phyloP scores from a whole-genome alignment of 192 early-diverging fungal genomes.

The Coemansia sp. region DNA sequence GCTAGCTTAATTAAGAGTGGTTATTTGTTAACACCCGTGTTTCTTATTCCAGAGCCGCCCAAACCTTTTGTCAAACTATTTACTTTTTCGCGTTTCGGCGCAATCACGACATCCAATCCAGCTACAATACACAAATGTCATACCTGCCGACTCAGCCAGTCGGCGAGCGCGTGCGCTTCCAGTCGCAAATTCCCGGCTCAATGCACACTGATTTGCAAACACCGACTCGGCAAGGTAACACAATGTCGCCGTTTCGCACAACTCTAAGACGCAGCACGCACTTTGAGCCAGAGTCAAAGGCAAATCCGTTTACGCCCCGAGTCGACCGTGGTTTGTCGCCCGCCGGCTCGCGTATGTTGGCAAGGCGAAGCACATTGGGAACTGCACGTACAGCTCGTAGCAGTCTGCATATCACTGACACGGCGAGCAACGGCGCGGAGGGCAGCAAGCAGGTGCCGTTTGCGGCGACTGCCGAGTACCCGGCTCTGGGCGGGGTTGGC shows the following conservation, averaged over 20 bases:
- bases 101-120: background rate
- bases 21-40: too few relatives aligned
- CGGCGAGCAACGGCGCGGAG: background rate
- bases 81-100: background rate
- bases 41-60: too few relatives aligned
- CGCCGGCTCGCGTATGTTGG: constrained; percentile 21
- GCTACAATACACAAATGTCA: constrained; percentile 6
- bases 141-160: constrained; percentile 36
- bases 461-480: constrained; percentile 5
- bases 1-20: background rate
- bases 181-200: constrained; percentile 16
- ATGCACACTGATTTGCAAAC: constrained; percentile 25
- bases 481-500: constrained; percentile 26
- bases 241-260: constrained; percentile 26
- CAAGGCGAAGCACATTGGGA: constrained; percentile 27
- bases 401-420: constrained; percentile 10
- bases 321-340: constrained; percentile 24
- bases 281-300: constrained; percentile 21
- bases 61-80: background rate
- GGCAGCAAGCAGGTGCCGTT: background rate
- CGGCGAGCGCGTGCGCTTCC: constrained; percentile 38
- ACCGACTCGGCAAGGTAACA: constrained; percentile 16
- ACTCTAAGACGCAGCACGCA: constrained; percentile 20
- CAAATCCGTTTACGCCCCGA: constrained; percentile 50
- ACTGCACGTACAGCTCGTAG: constrained; percentile 9